Conservation (phyloP, 2,329 filamentous ascomycete genomes). For the Cladosporium sp. region DNA sequence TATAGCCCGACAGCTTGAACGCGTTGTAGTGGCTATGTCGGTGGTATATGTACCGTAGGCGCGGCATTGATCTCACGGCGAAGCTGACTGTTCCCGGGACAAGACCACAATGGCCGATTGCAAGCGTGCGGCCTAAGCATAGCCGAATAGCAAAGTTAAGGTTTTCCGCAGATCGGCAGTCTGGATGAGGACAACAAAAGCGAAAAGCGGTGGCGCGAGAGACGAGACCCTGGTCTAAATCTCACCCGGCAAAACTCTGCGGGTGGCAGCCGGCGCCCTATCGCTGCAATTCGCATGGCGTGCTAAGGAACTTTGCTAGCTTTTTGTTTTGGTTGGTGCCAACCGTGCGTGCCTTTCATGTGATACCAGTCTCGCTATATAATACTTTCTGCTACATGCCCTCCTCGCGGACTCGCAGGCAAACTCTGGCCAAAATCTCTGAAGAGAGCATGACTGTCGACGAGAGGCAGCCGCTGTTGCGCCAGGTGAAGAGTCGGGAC, state of each 20-base stretch:
- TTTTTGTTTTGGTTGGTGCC: constrained; percentile 4
- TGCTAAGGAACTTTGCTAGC: constrained; percentile 7
- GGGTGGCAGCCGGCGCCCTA: background rate
- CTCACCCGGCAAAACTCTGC: background rate
- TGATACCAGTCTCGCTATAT: background rate
- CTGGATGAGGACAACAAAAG: background rate
- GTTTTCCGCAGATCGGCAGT: background rate
- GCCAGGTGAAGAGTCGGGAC: constrained; percentile 17
- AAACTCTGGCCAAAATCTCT: constrained; percentile 5
- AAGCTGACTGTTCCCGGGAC: background rate
- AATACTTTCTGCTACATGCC: background rate
- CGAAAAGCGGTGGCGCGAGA: background rate
- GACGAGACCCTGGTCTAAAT: background rate
- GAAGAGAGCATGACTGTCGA: constrained; percentile 18
- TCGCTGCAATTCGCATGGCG: background rate
- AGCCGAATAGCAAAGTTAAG: constrained; percentile 1
- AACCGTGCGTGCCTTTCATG: constrained; percentile 1
- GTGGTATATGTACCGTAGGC: background rate
- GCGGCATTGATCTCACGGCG: background rate
- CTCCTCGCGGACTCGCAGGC: constrained; percentile 4
- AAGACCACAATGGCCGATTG: background rate
- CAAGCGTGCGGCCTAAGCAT: background rate
- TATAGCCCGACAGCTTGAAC: background rate
- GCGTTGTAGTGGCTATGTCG: background rate
- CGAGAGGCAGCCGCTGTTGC: constrained; percentile 19